Evolutionary conservation across 495 filamentous ascomycete species (phyloP).

Genomic region (Daldinia loculata): DNA sequence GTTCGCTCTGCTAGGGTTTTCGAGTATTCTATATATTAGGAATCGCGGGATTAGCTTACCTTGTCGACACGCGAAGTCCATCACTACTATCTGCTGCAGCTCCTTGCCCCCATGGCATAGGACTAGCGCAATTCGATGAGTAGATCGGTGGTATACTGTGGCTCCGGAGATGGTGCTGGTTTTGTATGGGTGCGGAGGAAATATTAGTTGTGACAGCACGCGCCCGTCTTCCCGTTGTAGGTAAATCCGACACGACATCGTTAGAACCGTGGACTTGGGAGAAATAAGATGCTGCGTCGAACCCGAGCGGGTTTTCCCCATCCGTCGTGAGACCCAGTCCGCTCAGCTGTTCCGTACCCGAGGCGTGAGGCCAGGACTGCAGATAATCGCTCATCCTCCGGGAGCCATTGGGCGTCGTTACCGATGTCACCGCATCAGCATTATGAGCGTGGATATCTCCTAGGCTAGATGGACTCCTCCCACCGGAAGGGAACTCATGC

Average conservation of each 20-base stretch:
- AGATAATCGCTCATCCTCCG: slow-evolving; percentile 43
- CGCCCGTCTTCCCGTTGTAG: slow-evolving; percentile 31
- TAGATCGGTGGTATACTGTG: slow-evolving; percentile 45
- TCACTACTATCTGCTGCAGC: slow-evolving; percentile 34
- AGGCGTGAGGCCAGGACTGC: slow-evolving; percentile 41
- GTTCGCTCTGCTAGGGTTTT: not conserved
- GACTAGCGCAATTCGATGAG: slow-evolving; percentile 35
- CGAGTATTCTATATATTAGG: not conserved
- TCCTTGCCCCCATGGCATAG: slow-evolving; percentile 41
- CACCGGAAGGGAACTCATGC: slow-evolving; percentile 42
- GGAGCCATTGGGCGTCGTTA: slow-evolving; percentile 36
- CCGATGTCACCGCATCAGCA: slow-evolving; percentile 33
- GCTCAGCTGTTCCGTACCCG: slow-evolving; percentile 37
- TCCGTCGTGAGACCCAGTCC: slow-evolving; percentile 42
- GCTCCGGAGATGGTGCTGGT: slow-evolving; percentile 38
- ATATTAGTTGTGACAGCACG: slow-evolving; percentile 42
- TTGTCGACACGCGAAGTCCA: slow-evolving; percentile 38
- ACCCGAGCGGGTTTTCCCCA: slow-evolving; percentile 38
- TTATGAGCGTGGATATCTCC: slow-evolving; percentile 36
- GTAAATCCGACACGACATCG: slow-evolving; percentile 43
- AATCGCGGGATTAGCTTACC: slow-evolving; percentile 24
- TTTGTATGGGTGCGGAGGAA: slow-evolving; percentile 31
- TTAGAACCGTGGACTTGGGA: slow-evolving; percentile 36
- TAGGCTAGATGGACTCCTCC: slow-evolving; percentile 42
- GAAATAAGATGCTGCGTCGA: slow-evolving; percentile 41